These are phyloP conservation scores for Irpex lacteus DNA, from an alignment of 1,284 basidiomycete genomes.

Conservation along the genomic window DNA sequence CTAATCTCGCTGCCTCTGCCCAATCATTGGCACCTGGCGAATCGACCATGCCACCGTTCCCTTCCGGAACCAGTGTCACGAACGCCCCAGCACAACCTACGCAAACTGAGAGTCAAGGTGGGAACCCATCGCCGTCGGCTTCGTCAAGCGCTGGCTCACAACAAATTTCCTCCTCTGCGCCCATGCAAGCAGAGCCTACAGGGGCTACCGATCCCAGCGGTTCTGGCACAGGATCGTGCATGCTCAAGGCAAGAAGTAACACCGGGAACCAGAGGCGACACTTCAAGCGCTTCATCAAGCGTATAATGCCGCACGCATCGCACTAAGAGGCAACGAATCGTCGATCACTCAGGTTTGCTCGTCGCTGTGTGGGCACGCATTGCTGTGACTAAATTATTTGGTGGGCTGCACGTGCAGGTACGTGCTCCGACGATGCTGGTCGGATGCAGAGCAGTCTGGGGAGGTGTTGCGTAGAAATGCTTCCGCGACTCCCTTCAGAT, in stretches of 20 bases:
- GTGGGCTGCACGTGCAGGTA: not conserved
- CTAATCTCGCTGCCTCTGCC: conserved; percentile 21
- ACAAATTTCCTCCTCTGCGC: not conserved
- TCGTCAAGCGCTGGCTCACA: conserved; percentile 11
- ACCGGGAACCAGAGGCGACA: conserved; percentile 18
- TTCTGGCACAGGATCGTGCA: conserved; percentile 8
- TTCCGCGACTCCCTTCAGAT: not conserved
- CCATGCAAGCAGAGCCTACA: conserved; percentile 1
- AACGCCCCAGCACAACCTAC: not conserved
- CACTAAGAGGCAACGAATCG: conserved; percentile 2
- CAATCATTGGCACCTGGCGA: conserved; percentile 9
- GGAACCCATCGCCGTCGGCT: not conserved
- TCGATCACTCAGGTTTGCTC: not conserved
- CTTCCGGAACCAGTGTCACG: conserved; percentile 10
- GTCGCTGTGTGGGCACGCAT: not conserved
- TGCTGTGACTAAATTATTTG: not conserved
- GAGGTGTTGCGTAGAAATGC: not conserved
- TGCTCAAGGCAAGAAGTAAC: conserved; percentile 11
- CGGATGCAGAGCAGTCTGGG: not conserved
- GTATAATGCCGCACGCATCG: conserved; percentile 10
- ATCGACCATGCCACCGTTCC: conserved; percentile 10
- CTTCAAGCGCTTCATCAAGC: conserved; percentile 22
- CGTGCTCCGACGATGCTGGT: not conserved
- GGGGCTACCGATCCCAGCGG: conserved; percentile 7
- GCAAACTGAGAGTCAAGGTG: not conserved